Percentiles rank a stretch among this genome's conserved stretches.
Conservation (phyloP, 495 filamentous ascomycete genomes). For the Hyaloscypha hepaticicola region DNA sequence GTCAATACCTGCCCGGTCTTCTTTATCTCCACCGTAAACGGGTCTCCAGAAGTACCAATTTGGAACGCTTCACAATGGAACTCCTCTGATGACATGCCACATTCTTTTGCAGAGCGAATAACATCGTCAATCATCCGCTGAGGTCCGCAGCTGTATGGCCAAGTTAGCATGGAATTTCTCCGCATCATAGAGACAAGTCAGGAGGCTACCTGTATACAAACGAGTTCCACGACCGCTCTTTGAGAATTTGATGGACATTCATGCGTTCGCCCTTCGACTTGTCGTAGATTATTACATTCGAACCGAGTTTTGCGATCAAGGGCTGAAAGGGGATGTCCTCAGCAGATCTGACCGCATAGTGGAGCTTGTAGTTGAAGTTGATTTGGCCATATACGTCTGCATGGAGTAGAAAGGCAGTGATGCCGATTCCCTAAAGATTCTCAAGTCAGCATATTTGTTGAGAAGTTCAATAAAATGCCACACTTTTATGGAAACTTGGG, state of each 20-base stretch:
- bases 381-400: constrained; percentile 29
- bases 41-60: constrained; percentile 50
- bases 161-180: too few species aligned
- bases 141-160: constrained; percentile 55
- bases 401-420: constrained; percentile 49
- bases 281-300: constrained; percentile 45
- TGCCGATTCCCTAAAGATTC: constrained; percentile 41
- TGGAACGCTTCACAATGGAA: constrained; percentile 58
- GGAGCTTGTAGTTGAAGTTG: constrained; percentile 44
- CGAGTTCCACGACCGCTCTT: constrained; percentile 43
- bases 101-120: constrained; percentile 33
- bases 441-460: neutral
- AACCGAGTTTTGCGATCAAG: constrained; percentile 27
- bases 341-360: constrained; percentile 48
- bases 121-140: constrained; percentile 49
- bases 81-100: constrained; percentile 42
- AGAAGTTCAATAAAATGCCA: too few species aligned
- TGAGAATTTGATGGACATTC: constrained; percentile 43
- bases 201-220: too few species aligned
- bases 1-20: constrained; percentile 31
- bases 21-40: constrained; percentile 51
- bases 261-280: constrained; percentile 45
- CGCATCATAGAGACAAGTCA: too few species aligned
- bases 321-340: constrained; percentile 46
- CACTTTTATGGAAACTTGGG: neutral